These are phyloP conservation scores for Diphasiastrum complanatum DNA, from an alignment of 83 land plant species.

Conservation along the genomic window DNA sequence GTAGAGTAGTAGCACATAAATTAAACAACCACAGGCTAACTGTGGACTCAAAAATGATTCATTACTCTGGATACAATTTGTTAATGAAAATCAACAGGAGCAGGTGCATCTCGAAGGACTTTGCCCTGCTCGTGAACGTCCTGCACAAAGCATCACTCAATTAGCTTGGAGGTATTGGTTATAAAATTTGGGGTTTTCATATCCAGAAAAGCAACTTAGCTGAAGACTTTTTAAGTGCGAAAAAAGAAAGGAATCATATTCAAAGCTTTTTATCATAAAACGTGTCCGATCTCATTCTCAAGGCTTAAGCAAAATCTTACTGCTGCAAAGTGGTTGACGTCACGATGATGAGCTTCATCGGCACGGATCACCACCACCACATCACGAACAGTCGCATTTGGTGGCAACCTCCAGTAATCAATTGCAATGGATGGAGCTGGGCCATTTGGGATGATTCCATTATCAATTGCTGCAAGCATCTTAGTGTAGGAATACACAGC, in stretches of 20 bases:
- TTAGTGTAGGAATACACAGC: conserved; percentile 88
- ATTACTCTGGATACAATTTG: too few relatives aligned
- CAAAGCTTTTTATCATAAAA: background rate
- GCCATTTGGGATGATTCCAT: conserved; percentile 58
- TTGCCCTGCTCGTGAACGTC: conserved; percentile 27
- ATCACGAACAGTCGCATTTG: conserved; percentile 62
- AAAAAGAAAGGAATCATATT: background rate
- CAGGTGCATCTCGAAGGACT: conserved; percentile 17
- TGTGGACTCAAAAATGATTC: too few relatives aligned
- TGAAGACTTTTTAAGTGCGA: background rate
- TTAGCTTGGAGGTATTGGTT: too few relatives aligned
- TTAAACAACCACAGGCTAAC: too few relatives aligned
- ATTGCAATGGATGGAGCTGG: conserved; percentile 96
- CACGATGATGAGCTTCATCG: conserved; percentile 98
- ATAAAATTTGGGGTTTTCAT: background rate
- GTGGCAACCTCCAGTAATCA: conserved; percentile 87
- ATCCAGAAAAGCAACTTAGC: background rate
- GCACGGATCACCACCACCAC: conserved; percentile 82
- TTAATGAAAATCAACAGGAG: conserved; percentile 22
- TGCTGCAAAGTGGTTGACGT: conserved; percentile 94
- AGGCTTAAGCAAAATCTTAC: conserved; percentile 31
- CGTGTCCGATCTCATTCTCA: background rate
- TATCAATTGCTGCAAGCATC: conserved; percentile 69
- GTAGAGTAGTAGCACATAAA: too few relatives aligned
- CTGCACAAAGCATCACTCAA: conserved; percentile 3